Conservation (phyloP, 495 filamentous ascomycete species). For the Aspergillus kassunensis region DNA sequence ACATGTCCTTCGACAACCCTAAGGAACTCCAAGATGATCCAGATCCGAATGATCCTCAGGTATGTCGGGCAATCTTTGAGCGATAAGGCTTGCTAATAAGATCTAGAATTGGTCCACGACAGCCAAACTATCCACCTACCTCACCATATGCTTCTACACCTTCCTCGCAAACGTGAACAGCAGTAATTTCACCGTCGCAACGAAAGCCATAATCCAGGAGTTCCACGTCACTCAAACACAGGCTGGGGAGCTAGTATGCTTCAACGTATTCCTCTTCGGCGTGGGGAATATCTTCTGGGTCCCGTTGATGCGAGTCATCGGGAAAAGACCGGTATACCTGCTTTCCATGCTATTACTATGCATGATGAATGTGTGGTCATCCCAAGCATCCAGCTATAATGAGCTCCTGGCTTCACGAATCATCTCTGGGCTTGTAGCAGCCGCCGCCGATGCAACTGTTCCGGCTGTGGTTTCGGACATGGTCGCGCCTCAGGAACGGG, state of each 20-base stretch:
- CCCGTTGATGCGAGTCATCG: slow-evolving; percentile 27
- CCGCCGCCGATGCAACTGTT: slow-evolving; percentile 28
- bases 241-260: slow-evolving; percentile 21
- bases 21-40: too few relatives aligned
- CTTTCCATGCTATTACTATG: slow-evolving; percentile 20
- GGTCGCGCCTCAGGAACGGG: slow-evolving; percentile 29
- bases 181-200: slow-evolving; percentile 34
- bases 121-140: slow-evolving; percentile 23
- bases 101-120: slow-evolving; percentile 28
- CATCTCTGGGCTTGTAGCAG: slow-evolving; percentile 24
- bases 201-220: slow-evolving; percentile 24
- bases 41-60: too few relatives aligned
- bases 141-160: slow-evolving; percentile 32
- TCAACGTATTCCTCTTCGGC: slow-evolving; percentile 33
- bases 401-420: slow-evolving; percentile 30
- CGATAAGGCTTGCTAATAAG: too few relatives aligned
- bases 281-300: slow-evolving; percentile 33
- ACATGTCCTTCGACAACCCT: too few relatives aligned
- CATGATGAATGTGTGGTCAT: slow-evolving; percentile 33
- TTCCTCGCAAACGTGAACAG: slow-evolving; percentile 32
- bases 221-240: slow-evolving; percentile 25
- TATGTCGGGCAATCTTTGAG: too few relatives aligned
- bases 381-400: slow-evolving; percentile 19
- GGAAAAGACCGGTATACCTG: slow-evolving; percentile 32
- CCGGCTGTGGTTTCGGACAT: slow-evolving; percentile 29